Evolutionary conservation across 108 stramenopile genomes (phyloP), one percentile per base, ranked within the genome.

Genomic region (Cyclostephanos tholiformis): DNA sequence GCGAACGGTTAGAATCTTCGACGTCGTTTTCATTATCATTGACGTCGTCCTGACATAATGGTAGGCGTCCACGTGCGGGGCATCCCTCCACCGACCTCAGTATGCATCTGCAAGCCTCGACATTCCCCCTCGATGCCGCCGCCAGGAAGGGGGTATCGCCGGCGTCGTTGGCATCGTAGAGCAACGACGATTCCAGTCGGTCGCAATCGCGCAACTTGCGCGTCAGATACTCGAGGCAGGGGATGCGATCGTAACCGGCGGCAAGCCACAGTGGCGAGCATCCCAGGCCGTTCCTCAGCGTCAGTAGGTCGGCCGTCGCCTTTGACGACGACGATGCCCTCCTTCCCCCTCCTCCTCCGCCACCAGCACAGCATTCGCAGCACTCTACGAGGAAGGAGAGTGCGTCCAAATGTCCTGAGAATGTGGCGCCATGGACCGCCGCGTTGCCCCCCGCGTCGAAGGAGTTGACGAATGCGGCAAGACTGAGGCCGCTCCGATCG

Each of bases 101-200:
- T 43, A 82, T 41, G n/a, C 51, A 63, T 43, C 60, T 56, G 41
- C 81, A 79, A 19, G 60, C 69, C 11, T 68, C 64, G 35, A 74
- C 27, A 49, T 85, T 73, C 16, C 84, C 84, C 25, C 72, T 69
- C 19, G 81, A 85, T 20, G 74, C 72, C 11, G 84, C 84, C 16
- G 84, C 84, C 22, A 85, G 52, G 20, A 85, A 69, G 11, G 84
- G 81, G 7, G 82, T 75, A 51, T 85, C 84, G 25, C 84, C 84
- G 2, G 82, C 58, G n/a, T 44, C 52, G 46, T 85, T 85, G 12
- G 69, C 57, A 53, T 82, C 60, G 13, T 16, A 14, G 32, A 79
- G 22, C 26, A 82, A 48, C 27, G 69, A 76, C 63, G 20, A 12
- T 38, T 70, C 69, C 63, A 72, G 66, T 26, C 16, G 27, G 35